Evolutionary conservation across 768 basidiomycete species (phyloP).

Genomic region (Pholiota microspora): DNA sequence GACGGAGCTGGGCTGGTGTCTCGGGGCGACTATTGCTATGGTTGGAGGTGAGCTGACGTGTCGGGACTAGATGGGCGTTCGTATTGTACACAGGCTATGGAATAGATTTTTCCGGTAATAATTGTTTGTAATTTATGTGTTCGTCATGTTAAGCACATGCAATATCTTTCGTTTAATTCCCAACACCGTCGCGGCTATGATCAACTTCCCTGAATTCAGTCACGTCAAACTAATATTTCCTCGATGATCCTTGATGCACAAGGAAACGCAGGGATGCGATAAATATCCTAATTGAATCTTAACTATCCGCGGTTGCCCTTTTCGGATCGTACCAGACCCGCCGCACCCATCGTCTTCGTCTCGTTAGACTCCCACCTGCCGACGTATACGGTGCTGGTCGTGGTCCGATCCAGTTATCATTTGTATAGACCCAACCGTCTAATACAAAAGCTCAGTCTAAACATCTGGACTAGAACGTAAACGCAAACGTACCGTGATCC

Average conservation of each 20-base stretch:
- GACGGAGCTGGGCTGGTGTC: constrained; percentile 92
- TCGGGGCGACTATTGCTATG: constrained; percentile 82
- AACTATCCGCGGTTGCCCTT: constrained; percentile 13
- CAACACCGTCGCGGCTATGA: too few species aligned
- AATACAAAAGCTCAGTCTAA: background rate
- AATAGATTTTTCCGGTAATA: too few species aligned
- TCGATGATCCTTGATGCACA: too few species aligned
- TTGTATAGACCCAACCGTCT: constrained; percentile 85
- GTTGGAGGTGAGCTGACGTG: constrained; percentile 62
- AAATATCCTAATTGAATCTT: too few species aligned
- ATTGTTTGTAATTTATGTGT: too few species aligned
- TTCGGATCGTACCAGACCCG: constrained; percentile 56
- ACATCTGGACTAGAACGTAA: background rate
- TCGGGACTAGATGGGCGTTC: constrained; percentile 31
- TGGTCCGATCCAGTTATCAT: constrained; percentile 69
- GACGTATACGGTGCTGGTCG: constrained; percentile 39
- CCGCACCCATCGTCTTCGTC: constrained; percentile 68
- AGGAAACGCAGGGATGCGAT: too few species aligned
- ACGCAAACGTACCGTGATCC: constrained; percentile 24
- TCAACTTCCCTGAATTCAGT: too few species aligned
- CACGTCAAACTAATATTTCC: too few species aligned
- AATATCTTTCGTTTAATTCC: too few species aligned
- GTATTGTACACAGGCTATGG: background rate
- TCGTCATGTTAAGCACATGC: too few species aligned
- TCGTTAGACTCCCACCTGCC: constrained; percentile 51